phyloP scores from a whole-genome alignment of 2,329 filamentous ascomycete genomes.

The Fusarium chaquense region DNA sequence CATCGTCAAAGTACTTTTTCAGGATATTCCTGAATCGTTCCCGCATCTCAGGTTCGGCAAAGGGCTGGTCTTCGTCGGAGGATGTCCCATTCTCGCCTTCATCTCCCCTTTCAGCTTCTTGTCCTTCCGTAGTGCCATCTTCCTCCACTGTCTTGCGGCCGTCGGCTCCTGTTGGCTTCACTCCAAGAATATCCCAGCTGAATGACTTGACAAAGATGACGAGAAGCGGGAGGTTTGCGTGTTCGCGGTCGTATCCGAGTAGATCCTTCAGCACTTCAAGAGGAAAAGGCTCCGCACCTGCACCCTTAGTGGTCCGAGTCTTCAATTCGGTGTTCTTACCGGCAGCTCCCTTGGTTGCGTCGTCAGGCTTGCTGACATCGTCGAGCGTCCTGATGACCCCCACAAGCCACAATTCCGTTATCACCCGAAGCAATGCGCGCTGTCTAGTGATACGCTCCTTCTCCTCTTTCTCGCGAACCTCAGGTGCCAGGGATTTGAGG shows the following conservation, averaged over 20 bases:
- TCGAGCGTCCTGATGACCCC: constrained; percentile 86
- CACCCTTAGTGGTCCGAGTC: constrained; percentile 68
- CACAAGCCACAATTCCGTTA: constrained; percentile 96
- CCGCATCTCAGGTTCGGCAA: constrained; percentile 81
- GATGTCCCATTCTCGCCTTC: constrained; percentile 36
- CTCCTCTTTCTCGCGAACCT: constrained; percentile 93
- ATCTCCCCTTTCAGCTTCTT: constrained; percentile 57
- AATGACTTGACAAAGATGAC: constrained; percentile 97
- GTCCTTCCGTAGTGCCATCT: constrained; percentile 72
- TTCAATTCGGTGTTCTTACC: constrained; percentile 73
- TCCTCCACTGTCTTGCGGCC: constrained; percentile 87
- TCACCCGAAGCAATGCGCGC: constrained; percentile 85
- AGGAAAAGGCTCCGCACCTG: constrained; percentile 88
- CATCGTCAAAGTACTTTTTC: constrained; percentile 89
- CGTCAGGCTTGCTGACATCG: constrained; percentile 71
- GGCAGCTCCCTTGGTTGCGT: constrained; percentile 70
- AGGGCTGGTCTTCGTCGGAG: constrained; percentile 73
- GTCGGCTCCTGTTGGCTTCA: constrained; percentile 77
- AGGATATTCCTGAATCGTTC: constrained; percentile 89
- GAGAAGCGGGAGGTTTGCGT: constrained; percentile 88
- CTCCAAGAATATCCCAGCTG: constrained; percentile 92
- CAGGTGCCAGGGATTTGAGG: constrained; percentile 81
- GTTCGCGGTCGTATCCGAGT: constrained; percentile 91
- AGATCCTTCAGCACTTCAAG: constrained; percentile 98
- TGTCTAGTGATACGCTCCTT: constrained; percentile 92